These are phyloP conservation scores for Agapanthus africanus DNA, from an alignment of 106 monocot species.

Conservation along the genomic window DNA sequence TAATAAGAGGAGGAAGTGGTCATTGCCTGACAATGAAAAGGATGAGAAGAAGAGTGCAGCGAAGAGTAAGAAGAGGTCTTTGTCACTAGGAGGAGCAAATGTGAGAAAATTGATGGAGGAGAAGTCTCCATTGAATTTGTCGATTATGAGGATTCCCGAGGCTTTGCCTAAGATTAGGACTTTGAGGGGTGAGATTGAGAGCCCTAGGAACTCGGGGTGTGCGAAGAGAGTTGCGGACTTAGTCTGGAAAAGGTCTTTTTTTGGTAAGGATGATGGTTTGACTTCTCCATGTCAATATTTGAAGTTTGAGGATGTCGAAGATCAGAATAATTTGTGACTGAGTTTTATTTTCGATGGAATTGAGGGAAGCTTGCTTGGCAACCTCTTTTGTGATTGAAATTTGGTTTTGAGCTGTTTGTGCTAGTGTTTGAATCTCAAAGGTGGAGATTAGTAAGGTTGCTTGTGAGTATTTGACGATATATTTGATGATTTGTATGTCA, in stretches of 20 bases:
- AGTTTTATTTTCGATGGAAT: too few species aligned
- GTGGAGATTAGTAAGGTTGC: too few species aligned
- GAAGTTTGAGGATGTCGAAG: slow-evolving; percentile 36
- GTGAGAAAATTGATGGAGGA: not conserved
- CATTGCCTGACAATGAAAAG: slow-evolving; percentile 18
- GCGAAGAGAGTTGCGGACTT: slow-evolving; percentile 67
- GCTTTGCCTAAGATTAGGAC: slow-evolving; percentile 61
- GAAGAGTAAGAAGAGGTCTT: not conserved
- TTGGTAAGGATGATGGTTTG: slow-evolving; percentile 22
- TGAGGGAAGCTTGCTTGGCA: too few species aligned
- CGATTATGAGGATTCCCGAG: slow-evolving; percentile 32
- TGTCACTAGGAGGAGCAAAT: slow-evolving; percentile 13
- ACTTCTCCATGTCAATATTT: slow-evolving; percentile 18
- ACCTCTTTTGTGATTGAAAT: too few species aligned
- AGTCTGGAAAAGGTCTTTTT: slow-evolving; percentile 44
- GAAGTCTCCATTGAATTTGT: slow-evolving; percentile 33
- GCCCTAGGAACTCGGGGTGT: slow-evolving; percentile 71
- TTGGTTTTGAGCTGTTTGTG: too few species aligned
- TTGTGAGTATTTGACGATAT: too few species aligned
- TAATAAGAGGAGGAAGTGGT: slow-evolving; percentile 65
- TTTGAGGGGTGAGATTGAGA: slow-evolving; percentile 14
- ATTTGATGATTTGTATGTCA: too few species aligned
- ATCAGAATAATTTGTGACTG: too few species aligned
- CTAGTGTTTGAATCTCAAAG: too few species aligned
- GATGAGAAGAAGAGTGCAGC: slow-evolving; percentile 13